Evolutionary conservation across 176 grass and related monocot genomes (phyloP), one percentile per base, ranked within the genome.

Genomic region (Oryza nivara): DNA sequence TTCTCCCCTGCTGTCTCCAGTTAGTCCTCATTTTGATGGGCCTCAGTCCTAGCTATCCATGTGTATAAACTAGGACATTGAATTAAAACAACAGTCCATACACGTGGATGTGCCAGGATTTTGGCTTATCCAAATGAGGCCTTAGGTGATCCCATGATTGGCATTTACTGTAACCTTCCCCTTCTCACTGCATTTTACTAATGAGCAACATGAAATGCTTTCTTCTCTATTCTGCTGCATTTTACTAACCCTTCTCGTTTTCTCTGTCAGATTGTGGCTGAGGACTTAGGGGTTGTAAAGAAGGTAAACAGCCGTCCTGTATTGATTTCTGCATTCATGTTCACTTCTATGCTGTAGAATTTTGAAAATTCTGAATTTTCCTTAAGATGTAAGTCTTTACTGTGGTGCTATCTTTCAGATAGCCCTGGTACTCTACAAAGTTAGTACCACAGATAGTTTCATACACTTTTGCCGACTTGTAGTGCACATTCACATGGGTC

Each of bases 281-380:
- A 98, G 83, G 96, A 98, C 87, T 86, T 98, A 73, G 96, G 89
- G 76, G 89, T 98, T 60, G 67, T 95, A 82, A 98, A 98, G 87
- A 98, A 91, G 88, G 96, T 98, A 82, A 84, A 70, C 44, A 76
- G 0, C 34, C 22, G 20, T 38, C 51, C 58, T 34, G 25, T 82
- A 52, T 69, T 88, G 9, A n/a, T 67, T 41, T 26, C 61, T 63
- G 68, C 13, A 84, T 41, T 72, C 23, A 71, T 47, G 22, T 52
- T 80, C 10, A 66, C 25, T 36, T 83, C 35, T 66, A 67, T 79
- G 35, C 6, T 35, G 17, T 73, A 43, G 58, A 63, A 63, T 23
- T 63, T 63, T n/a, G 7, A 54, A 19, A 23, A 46, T 79, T 65
- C 15, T 46, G 9, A 38, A 9, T 54, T 63, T 63, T 63, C 22